phyloP scores from a whole-genome alignment of 805 yeast genomes.

The Blastobotrys peoriensis region DNA sequence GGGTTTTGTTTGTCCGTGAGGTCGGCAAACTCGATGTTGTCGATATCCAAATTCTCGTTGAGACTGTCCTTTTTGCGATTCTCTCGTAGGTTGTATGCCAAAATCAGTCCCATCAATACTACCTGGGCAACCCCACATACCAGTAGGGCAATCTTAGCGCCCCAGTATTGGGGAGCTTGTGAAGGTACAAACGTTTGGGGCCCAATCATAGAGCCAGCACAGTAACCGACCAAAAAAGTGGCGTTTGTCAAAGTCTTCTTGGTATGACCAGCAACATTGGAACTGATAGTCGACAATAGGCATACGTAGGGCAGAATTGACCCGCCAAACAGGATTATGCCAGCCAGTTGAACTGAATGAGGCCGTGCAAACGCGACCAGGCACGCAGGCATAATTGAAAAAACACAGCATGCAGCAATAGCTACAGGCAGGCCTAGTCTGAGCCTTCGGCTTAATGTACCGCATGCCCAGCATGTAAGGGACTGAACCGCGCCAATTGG shows the following conservation, averaged over 20 bases:
- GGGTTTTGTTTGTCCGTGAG: slow-evolving; percentile 51
- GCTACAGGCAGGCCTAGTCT: slow-evolving; percentile 29
- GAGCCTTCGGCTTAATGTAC: slow-evolving; percentile 11
- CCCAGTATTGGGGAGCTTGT: slow-evolving; percentile 55
- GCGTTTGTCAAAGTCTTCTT: slow-evolving; percentile 60
- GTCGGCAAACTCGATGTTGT: slow-evolving; percentile 29
- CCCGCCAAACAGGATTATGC: slow-evolving; percentile 36
- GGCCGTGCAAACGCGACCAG: slow-evolving; percentile 39
- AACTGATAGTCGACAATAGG: slow-evolving; percentile 35
- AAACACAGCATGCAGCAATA: slow-evolving; percentile 41
- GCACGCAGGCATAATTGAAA: slow-evolving; percentile 38
- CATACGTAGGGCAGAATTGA: slow-evolving; percentile 29
- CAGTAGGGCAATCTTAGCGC: slow-evolving; percentile 47
- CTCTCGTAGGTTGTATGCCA: slow-evolving; percentile 1
- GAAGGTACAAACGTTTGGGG: slow-evolving; percentile 59
- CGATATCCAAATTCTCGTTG: slow-evolving; percentile 13
- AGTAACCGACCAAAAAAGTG: slow-evolving; percentile 54
- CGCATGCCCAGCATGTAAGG: slow-evolving; percentile 18
- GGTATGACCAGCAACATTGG: slow-evolving; percentile 68
- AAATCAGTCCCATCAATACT: slow-evolving; percentile 34
- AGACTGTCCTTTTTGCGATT: neutral
- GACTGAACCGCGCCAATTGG: slow-evolving; percentile 32
- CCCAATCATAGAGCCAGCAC: slow-evolving; percentile 64
- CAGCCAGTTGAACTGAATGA: slow-evolving; percentile 35
- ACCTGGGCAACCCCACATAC: slow-evolving; percentile 42